Evolutionary conservation across 768 basidiomycete genomes (phyloP).

Genomic region (Coprinellus aureogranulatus): DNA sequence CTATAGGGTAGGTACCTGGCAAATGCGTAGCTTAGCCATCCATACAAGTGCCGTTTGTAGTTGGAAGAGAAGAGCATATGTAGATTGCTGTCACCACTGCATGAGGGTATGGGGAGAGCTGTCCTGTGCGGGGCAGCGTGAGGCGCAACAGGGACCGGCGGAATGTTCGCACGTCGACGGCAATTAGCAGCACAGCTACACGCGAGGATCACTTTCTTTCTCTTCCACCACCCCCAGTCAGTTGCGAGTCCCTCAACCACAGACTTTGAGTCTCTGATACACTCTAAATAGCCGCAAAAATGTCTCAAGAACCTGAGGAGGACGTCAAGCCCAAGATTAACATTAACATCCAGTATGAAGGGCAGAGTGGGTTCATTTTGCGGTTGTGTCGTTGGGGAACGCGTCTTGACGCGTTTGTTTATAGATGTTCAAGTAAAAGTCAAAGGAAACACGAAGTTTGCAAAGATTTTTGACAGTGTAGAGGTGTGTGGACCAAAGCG

Average conservation of each 20-base stretch:
- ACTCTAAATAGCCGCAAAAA: conserved; percentile 10
- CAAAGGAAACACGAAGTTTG: conserved; percentile 59
- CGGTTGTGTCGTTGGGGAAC: not conserved
- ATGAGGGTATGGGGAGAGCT: not conserved
- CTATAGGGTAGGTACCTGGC: too few relatives aligned
- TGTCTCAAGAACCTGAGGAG: conserved; percentile 48
- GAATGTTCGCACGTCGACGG: not conserved
- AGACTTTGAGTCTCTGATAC: not conserved
- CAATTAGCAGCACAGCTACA: not conserved
- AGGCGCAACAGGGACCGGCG: not conserved
- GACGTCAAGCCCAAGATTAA: conserved; percentile 74
- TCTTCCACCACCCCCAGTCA: not conserved
- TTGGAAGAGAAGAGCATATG: conserved; percentile 9
- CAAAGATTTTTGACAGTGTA: conserved; percentile 65
- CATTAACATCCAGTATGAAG: conserved; percentile 55
- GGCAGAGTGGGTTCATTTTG: conserved; percentile 40
- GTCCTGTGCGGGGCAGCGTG: too few relatives aligned
- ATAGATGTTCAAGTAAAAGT: conserved; percentile 68
- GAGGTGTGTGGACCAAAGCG: conserved; percentile 42
- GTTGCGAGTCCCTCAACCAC: not conserved
- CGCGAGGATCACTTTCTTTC: not conserved
- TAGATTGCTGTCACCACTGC: not conserved
- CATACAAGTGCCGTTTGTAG: conserved; percentile 51
- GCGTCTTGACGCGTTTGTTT: not conserved
- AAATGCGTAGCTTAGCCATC: conserved; percentile 85